Conservation (phyloP, 2,329 filamentous ascomycete genomes). For the Pseudodiploospora longispora region DNA sequence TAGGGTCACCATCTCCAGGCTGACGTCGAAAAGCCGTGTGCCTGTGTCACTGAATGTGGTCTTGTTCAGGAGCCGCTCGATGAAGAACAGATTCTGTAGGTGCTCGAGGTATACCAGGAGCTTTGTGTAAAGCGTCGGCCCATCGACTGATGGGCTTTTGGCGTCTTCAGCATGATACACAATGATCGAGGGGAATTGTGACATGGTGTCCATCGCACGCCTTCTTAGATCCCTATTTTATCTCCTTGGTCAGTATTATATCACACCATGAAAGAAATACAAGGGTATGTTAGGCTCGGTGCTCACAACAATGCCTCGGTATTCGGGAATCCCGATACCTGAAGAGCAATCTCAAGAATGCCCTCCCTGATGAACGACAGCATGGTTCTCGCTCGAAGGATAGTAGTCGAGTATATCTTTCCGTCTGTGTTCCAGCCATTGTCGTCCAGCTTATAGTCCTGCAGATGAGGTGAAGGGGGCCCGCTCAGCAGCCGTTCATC, state of each 20-base stretch:
- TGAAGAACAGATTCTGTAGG: slow-evolving; percentile 48
- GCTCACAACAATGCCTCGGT: no score
- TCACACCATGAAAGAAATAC: no score
- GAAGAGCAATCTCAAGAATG: slow-evolving; percentile 7
- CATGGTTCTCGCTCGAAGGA: slow-evolving; percentile 5
- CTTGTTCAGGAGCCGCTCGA: slow-evolving; percentile 47
- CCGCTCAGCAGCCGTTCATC: slow-evolving; percentile 3
- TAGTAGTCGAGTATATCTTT: slow-evolving; percentile 3
- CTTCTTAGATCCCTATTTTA: slow-evolving; percentile 1
- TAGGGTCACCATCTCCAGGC: slow-evolving; percentile 36
- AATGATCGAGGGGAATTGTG: slow-evolving; percentile 5
- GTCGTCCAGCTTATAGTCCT: slow-evolving; percentile 4
- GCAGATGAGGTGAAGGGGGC: neutral
- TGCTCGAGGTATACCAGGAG: slow-evolving; percentile 40
- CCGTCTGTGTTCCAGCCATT: slow-evolving; percentile 9
- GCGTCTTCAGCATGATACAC: slow-evolving; percentile 28
- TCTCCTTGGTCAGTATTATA: neutral
- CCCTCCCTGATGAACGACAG: slow-evolving; percentile 8
- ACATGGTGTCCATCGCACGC: slow-evolving; percentile 4
- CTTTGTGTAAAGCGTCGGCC: slow-evolving; percentile 30
- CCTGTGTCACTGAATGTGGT: slow-evolving; percentile 21
- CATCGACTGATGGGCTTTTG: slow-evolving; percentile 34
- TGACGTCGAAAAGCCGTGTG: slow-evolving; percentile 31
- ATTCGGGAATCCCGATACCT: neutral
- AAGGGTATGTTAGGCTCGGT: no score